Evolutionary conservation across 148 eudicot genomes (phyloP), one percentile per base, ranked within the genome.

Genomic region (Camellia granthamiana): DNA sequence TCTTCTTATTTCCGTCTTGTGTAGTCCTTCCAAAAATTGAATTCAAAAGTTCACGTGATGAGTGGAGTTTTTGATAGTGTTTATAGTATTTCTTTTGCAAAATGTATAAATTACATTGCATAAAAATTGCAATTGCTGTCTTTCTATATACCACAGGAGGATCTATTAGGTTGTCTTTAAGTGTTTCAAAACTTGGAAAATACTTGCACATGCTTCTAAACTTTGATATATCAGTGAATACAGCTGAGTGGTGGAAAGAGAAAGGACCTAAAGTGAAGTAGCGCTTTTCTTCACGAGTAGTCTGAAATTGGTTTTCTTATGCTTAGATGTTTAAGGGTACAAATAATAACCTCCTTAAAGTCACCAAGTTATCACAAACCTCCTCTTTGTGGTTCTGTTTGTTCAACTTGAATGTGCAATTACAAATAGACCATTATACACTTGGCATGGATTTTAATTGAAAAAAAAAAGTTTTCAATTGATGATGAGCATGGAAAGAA

Each of bases 1-100:
- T 78, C 21, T 55, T 62, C 55, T 47, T 85, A 44, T 72, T 55
- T 80, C 10, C 15, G 43, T 1, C 7, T 54, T 52, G 18, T 43
- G 11, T 76, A 76, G 58, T 43, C n/a, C 19, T 68, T 66, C 15
- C 11, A 16, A 30, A 4, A 38, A 23, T 64, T 47, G 71, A 23
- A 21, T 63, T 77, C 19, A 15, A 21, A 16, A 38, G 72, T 47
- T 54, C 43, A 52, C 3, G 61, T 38, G 47, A 19, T 14, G n/a
- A 4, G 3, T 2, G 5, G 49, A 72, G 19, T 52, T 23, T n/a
- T 41, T 9, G 49, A 63, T 3, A 49, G 19, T 52, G 52, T 67
- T 30, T 62, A 19, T 10, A 21, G 11, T 23, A 12, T 19, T 3
- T 46, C 46, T 7, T 43, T 12, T 14, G 54, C n/a, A 6, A 55